Base-by-base conservation (phyloP, 257 asterid species). In the Agastache rugosa region DNA sequence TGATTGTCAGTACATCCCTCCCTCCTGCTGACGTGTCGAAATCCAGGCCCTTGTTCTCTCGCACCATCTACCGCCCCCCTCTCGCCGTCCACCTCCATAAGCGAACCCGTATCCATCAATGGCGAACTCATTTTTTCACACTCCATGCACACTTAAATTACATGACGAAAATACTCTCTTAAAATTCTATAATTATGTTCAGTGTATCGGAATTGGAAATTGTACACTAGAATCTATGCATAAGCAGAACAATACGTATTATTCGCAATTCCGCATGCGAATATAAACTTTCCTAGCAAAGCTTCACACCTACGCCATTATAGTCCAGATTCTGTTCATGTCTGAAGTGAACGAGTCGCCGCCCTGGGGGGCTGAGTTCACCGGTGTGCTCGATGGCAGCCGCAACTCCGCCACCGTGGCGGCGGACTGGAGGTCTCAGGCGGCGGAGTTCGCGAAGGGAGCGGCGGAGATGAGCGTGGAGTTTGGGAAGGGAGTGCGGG, bases 401-500 rank as follows among this genome's bases (percentile, higher is more conserved):
- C 67, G 80, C 78, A 48, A 69, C 62, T 74, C 88, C 39, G 12
- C 69, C 27, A 19, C 78, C 20, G 45, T 5, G 66, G 16, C 14
- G 59, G 27, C 27, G 56, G 76, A 11, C 70, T 88, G 97, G 98
- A 86, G 81, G 82, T 81, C 66, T 72, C 94, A 92, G 65, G 87
- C 63, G 72, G 83, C 86, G 87, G 98, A 93, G 83, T 93, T 93
- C 22, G 91, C 90, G 10, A 91, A 87, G 74, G 97, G 97, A 69
- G 90, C 91, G 66, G 97, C 87, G 75, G 98, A 94, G 85, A 86
- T 91, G 97, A 91, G 91, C 58, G 81, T 94, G 79, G 95, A 86
- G 85, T 88, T 93, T 44, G 99, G 91, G 72, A 92, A 87, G 72
- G 97, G 96, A 71, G 89, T 91, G 65, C 81, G 97, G 71, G 98